Conservation (phyloP, 2,329 filamentous ascomycete genomes). For the Coniella vitis region DNA sequence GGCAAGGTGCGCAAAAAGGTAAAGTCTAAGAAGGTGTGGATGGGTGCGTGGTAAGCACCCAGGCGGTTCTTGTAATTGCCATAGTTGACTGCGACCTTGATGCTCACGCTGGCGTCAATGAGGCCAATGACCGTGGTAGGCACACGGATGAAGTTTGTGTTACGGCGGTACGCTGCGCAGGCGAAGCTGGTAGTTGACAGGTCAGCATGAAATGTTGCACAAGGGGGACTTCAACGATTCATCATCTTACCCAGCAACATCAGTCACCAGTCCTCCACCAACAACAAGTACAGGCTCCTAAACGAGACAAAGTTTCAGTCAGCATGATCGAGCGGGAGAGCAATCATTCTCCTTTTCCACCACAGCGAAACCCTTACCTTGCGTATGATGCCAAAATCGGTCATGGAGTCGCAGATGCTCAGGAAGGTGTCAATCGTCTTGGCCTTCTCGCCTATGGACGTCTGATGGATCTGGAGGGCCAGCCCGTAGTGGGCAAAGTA, state of each 20-base stretch:
- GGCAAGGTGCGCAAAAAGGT: slow-evolving; percentile 63
- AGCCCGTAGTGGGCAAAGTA: slow-evolving; percentile 63
- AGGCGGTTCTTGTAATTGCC: slow-evolving; percentile 70
- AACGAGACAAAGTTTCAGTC: slow-evolving; percentile 1
- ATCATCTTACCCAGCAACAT: slow-evolving; percentile 60
- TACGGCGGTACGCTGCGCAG: slow-evolving; percentile 64
- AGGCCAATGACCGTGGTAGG: slow-evolving; percentile 70
- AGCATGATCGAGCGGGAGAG: background rate
- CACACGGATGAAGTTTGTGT: slow-evolving; percentile 67
- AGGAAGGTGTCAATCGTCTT: slow-evolving; percentile 66
- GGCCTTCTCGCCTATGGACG: slow-evolving; percentile 68
- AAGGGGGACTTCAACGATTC: no score
- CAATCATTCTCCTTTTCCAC: no score
- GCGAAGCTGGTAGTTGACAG: slow-evolving; percentile 44
- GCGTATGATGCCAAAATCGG: slow-evolving; percentile 61
- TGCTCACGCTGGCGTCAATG: slow-evolving; percentile 68
- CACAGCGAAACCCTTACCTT: slow-evolving; percentile 34
- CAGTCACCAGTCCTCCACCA: slow-evolving; percentile 64
- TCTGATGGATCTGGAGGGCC: slow-evolving; percentile 60
- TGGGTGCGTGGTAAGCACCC: slow-evolving; percentile 65
- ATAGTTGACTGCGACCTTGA: slow-evolving; percentile 75
- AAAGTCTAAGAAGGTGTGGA: slow-evolving; percentile 68
- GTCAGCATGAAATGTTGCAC: slow-evolving; percentile 16
- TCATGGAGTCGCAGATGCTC: slow-evolving; percentile 68
- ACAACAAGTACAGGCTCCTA: slow-evolving; percentile 60